Evolutionary conservation across 208 protist species (phyloP).

Genomic region (Wallacemonas sp.): DNA sequence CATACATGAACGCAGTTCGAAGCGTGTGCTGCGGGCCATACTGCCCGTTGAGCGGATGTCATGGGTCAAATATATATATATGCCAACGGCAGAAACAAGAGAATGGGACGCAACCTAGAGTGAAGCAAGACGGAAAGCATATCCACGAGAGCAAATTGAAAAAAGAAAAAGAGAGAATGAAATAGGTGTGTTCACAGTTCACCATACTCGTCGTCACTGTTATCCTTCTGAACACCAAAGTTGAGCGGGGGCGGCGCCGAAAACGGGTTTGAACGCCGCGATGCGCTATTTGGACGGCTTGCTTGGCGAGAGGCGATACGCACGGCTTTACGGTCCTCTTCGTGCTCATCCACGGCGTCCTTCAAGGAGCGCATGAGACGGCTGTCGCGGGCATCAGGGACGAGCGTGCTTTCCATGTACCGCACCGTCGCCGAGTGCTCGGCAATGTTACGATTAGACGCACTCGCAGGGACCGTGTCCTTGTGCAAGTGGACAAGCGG

Average conservation of each 20-base stretch:
- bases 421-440: not conserved
- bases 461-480: too few species aligned
- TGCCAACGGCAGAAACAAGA: too few species aligned
- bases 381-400: constrained; percentile 1
- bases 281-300: not conserved
- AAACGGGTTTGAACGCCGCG: not conserved
- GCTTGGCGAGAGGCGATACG: not conserved
- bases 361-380: not conserved
- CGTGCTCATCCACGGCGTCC: constrained; percentile 5
- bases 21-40: too few species aligned
- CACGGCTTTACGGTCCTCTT: not conserved
- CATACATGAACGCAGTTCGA: too few species aligned
- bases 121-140: not conserved
- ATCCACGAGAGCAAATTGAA: not conserved
- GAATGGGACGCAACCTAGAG: too few species aligned
- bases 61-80: too few species aligned
- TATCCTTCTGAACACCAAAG: not conserved
- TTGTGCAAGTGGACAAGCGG: constrained; percentile 2
- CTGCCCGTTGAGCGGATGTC: too few species aligned
- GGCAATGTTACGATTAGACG: not conserved
- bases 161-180: constrained; percentile 7
- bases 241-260: not conserved
- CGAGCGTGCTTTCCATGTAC: constrained; percentile 4
- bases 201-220: not conserved
- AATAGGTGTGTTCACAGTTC: constrained; percentile 1